These are phyloP conservation scores for Xylaria sp. DNA, from an alignment of 495 filamentous ascomycete genomes.

Conservation along the genomic window DNA sequence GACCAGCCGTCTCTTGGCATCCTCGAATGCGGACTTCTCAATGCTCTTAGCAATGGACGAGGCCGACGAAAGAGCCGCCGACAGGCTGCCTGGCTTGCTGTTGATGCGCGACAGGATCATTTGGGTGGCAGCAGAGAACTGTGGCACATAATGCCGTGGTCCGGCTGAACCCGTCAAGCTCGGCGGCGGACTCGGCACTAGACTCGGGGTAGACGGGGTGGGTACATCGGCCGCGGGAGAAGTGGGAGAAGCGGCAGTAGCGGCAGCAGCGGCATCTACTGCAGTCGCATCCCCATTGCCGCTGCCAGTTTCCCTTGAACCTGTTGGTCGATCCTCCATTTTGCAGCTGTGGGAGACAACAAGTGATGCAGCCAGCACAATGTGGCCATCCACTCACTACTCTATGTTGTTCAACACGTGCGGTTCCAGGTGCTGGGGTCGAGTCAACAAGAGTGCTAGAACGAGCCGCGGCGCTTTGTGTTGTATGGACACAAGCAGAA, in stretches of 20 bases:
- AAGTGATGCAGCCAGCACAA: not conserved
- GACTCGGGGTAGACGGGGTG: not conserved
- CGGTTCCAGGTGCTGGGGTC: not conserved
- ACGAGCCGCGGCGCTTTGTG: not conserved
- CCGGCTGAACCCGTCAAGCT: conserved; percentile 33
- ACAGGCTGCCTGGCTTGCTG: conserved; percentile 46
- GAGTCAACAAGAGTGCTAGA: conserved; percentile 2
- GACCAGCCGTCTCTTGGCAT: conserved; percentile 55
- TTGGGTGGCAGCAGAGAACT: conserved; percentile 62
- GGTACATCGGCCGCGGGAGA: not conserved
- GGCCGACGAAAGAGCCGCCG: conserved; percentile 44
- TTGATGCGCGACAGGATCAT: conserved; percentile 64
- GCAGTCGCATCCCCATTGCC: not conserved
- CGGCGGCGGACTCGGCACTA: conserved; percentile 32
- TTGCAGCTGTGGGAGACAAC: conserved; percentile 2
- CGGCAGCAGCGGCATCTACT: conserved; percentile 3
- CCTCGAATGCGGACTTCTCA: conserved; percentile 51
- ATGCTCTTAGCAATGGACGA: conserved; percentile 40
- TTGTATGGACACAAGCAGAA: not conserved
- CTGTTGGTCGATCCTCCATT: conserved; percentile 11
- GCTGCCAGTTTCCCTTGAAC: too few species aligned
- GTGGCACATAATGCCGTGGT: conserved; percentile 53
- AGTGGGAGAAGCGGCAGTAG: conserved; percentile 9
- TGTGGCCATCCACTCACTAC: not conserved
- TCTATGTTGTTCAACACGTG: not conserved